These are phyloP conservation scores for Botrytis fragariae DNA, from an alignment of 2,329 filamentous ascomycete species.

Conservation along the genomic window DNA sequence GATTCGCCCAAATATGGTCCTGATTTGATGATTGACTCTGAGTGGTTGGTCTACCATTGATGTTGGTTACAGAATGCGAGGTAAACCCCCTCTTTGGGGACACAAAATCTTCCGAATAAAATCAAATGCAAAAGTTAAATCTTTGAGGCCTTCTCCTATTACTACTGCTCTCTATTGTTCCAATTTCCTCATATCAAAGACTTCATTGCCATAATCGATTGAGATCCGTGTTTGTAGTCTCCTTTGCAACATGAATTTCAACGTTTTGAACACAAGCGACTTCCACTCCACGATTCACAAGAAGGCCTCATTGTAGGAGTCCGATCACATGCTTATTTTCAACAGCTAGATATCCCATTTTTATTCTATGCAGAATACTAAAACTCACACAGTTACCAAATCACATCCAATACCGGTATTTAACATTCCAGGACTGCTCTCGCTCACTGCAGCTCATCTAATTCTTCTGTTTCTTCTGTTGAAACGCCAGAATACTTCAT, in stretches of 20 bases:
- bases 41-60: no score
- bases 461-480: background rate
- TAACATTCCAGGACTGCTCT: background rate
- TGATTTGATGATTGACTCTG: no score
- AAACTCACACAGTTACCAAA: no score
- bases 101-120: background rate
- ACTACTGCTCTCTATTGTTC: background rate
- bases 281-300: background rate
- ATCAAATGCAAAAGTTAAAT: background rate
- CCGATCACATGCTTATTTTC: no score
- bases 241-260: background rate
- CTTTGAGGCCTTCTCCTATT: background rate
- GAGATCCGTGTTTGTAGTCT: background rate
- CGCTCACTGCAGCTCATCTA: background rate
- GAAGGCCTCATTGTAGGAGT: background rate
- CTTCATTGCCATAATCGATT: background rate
- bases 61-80: no score
- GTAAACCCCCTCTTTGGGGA: no score
- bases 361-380: background rate
- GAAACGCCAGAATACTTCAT: no score
- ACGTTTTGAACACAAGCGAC: background rate
- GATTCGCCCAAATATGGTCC: background rate
- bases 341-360: background rate
- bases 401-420: no score
- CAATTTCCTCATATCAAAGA: background rate